These are phyloP conservation scores for Piper longum DNA, from an alignment of 164 flowering plant species.

Conservation along the genomic window DNA sequence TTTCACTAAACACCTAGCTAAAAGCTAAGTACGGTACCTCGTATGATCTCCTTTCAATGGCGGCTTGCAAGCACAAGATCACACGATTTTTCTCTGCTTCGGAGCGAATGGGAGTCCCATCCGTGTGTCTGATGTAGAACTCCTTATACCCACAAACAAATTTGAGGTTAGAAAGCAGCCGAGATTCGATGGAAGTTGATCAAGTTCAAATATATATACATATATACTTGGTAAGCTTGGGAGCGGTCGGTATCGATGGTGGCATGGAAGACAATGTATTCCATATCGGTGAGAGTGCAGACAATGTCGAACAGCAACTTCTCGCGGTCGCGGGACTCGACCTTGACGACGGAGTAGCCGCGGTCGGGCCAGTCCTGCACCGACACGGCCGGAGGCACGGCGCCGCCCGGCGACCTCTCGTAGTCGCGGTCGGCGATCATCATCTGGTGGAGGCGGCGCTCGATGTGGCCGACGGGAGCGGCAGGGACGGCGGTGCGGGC, in stretches of 20 bases:
- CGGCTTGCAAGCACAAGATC: constrained; percentile 21
- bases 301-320: constrained; percentile 18
- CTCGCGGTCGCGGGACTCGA: constrained; percentile 18
- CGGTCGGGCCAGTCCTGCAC: constrained; percentile 20
- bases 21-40: constrained; percentile 29
- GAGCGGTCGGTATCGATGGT: constrained; percentile 11
- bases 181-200: too few species aligned
- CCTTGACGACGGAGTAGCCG: constrained; percentile 21
- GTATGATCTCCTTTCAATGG: constrained; percentile 63
- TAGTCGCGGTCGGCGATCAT: constrained; percentile 92
- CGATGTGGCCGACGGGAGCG: constrained; percentile 42
- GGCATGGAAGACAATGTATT: constrained; percentile 25
- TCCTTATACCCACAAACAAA: constrained; percentile 30
- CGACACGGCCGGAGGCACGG: constrained; percentile 7
- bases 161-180: neutral
- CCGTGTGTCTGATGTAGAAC: constrained; percentile 64
- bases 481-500: constrained; percentile 44
- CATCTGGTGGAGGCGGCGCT: constrained; percentile 81
- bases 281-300: constrained; percentile 27
- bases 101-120: constrained; percentile 67
- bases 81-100: constrained; percentile 17
- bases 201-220: neutral
- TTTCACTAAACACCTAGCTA: neutral
- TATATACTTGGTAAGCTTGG: constrained; percentile 14
- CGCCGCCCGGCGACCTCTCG: constrained; percentile 15